These are phyloP conservation scores for Pythium plurisporium DNA, from an alignment of 352 stramenopile genomes.

Conservation along the genomic window DNA sequence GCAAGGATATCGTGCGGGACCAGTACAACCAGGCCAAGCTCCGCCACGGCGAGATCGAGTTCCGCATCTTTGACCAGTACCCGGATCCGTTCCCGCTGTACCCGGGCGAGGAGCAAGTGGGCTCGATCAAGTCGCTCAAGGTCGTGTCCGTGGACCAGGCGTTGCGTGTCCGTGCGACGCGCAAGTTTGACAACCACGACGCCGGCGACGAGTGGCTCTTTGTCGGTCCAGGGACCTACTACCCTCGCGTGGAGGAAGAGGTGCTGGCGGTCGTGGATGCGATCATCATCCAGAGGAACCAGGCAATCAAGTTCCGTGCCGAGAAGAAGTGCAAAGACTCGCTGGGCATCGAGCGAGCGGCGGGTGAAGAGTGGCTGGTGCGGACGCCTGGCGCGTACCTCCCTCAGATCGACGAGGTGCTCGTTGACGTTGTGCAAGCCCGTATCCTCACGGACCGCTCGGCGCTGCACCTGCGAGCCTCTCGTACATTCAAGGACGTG, in stretches of 20 bases:
- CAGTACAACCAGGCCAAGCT: slow-evolving; percentile 74
- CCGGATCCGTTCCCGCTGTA: slow-evolving; percentile 76
- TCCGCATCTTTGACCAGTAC: slow-evolving; percentile 70
- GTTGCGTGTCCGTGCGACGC: slow-evolving; percentile 55
- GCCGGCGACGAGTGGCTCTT: slow-evolving; percentile 79
- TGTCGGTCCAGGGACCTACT: slow-evolving; percentile 65
- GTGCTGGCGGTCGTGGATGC: slow-evolving; percentile 46
- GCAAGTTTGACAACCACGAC: slow-evolving; percentile 49
- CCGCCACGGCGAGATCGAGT: slow-evolving; percentile 72
- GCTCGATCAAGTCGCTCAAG: slow-evolving; percentile 44
- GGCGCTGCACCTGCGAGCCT: slow-evolving; percentile 56
- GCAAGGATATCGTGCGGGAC: slow-evolving; percentile 52
- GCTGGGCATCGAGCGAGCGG: slow-evolving; percentile 51
- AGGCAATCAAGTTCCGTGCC: slow-evolving; percentile 73
- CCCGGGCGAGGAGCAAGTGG: slow-evolving; percentile 60
- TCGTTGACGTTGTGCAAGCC: slow-evolving; percentile 52
- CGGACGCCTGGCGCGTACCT: slow-evolving; percentile 66
- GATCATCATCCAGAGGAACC: slow-evolving; percentile 76
- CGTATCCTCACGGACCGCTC: slow-evolving; percentile 64
- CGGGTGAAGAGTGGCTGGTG: slow-evolving; percentile 78
- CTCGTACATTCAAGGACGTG: slow-evolving; percentile 72
- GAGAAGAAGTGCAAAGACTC: slow-evolving; percentile 79
- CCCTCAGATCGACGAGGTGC: slow-evolving; percentile 69
- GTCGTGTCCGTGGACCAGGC: slow-evolving; percentile 59
- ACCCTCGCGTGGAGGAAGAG: slow-evolving; percentile 70